Conservation (phyloP, 164 flowering plant species). For the Magnolia kwangsiensis region DNA sequence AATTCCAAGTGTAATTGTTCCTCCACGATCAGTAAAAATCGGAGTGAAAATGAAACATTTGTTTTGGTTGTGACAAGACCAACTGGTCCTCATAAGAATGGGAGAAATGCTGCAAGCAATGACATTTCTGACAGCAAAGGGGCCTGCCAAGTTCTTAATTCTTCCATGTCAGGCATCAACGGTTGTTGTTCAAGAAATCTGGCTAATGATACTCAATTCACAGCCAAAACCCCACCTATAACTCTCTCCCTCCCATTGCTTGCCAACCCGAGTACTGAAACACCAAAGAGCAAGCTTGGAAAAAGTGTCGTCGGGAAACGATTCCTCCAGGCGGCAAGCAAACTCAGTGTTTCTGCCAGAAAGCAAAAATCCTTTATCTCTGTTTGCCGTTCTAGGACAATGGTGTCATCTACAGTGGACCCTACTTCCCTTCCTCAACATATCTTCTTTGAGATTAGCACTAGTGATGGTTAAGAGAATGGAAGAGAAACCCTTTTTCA, state of each 20-base stretch:
- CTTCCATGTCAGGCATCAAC: conserved; percentile 5
- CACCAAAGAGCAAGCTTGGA: conserved; percentile 13
- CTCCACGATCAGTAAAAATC: background rate
- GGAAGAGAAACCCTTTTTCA: background rate
- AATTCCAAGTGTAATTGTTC: background rate
- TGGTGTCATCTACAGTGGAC: background rate
- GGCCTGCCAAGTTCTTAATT: background rate
- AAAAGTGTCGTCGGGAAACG: conserved; percentile 44
- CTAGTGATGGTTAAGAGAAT: conserved; percentile 27
- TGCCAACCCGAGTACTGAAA: conserved; percentile 3
- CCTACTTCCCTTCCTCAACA: conserved; percentile 15
- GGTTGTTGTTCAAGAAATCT: conserved; percentile 5
- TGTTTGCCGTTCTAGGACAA: conserved; percentile 16
- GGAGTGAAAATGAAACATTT: background rate
- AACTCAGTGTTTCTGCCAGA: conserved; percentile 27
- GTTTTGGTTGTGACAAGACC: background rate
- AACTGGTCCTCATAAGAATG: background rate
- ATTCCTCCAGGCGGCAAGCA: conserved; percentile 37
- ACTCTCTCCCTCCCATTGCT: background rate
- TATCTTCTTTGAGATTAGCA: conserved; percentile 40
- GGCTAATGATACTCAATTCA: conserved; percentile 6
- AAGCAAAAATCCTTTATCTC: conserved; percentile 20
- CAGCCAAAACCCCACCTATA: conserved; percentile 18
- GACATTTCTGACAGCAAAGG: background rate
- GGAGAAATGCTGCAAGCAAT: background rate